phyloP scores from a whole-genome alignment of 179 eudicot species.

The Carnegiea gigantea region DNA sequence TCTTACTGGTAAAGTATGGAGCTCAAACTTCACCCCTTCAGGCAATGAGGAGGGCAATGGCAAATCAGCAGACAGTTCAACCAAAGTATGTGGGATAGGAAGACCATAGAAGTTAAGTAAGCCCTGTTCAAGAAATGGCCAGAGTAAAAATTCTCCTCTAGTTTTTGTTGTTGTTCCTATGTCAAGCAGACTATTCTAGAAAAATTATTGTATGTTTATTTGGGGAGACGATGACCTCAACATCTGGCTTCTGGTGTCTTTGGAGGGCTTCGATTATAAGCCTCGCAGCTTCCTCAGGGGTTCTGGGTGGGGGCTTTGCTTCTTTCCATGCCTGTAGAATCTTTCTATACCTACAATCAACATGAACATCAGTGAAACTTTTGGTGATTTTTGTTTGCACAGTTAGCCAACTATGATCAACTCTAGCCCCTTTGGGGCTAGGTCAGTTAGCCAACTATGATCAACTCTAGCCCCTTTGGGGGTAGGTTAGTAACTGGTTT shows the following conservation, averaged over 20 bases:
- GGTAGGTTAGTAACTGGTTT: no score
- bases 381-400: background rate
- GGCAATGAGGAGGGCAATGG: constrained; percentile 3
- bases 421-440: no score
- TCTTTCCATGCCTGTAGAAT: constrained; percentile 9
- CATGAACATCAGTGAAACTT: background rate
- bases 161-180: background rate
- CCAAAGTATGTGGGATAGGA: background rate
- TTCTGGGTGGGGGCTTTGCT: constrained; percentile 2
- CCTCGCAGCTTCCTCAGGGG: constrained; percentile 7
- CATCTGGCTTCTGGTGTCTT: constrained; percentile 5
- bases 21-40: background rate
- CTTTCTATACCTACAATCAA: background rate
- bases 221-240: constrained; percentile 6
- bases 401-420: background rate
- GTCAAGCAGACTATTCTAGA: background rate
- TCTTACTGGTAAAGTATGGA: constrained; percentile 8
- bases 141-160: background rate
- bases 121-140: background rate
- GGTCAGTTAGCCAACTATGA: background rate
- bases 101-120: constrained; percentile 6
- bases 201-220: background rate
- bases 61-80: background rate
- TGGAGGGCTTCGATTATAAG: constrained; percentile 4
- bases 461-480: background rate